Conservation (phyloP, 2,329 filamentous ascomycete genomes). For the Arthrobotrys sinensis region DNA sequence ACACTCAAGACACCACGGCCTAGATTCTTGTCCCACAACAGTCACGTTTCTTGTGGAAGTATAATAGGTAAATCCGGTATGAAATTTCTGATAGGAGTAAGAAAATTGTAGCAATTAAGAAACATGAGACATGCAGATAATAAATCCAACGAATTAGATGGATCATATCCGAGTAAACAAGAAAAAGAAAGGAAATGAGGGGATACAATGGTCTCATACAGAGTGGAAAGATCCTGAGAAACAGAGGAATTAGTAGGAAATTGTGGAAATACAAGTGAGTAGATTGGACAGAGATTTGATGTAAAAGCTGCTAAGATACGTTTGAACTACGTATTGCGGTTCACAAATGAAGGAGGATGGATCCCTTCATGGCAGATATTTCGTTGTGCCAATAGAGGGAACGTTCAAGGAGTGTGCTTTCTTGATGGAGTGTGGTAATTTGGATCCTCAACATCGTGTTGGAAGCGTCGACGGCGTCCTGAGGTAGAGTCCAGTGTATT, state of each 20-base stretch:
- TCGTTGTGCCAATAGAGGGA: neutral
- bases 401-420: neutral
- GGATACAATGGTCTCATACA: neutral
- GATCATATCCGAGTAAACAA: neutral
- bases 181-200: constrained; percentile 1
- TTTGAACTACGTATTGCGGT: neutral
- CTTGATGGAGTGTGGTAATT: neutral
- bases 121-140: neutral
- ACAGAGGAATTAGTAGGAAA: neutral
- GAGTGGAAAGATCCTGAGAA: neutral
- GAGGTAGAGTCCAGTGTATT: no score
- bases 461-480: neutral
- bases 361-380: neutral
- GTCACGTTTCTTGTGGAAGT: no score
- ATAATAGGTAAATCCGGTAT: no score
- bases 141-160: neutral
- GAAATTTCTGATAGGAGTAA: neutral
- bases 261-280: neutral
- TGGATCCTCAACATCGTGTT: no score
- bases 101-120: neutral
- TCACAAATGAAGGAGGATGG: neutral
- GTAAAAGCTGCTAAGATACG: neutral
- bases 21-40: no score
- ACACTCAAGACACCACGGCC: no score
- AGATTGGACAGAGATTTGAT: neutral